Base-by-base conservation (phyloP, 2,329 filamentous ascomycete genomes). In the Botrytis galanthina region DNA sequence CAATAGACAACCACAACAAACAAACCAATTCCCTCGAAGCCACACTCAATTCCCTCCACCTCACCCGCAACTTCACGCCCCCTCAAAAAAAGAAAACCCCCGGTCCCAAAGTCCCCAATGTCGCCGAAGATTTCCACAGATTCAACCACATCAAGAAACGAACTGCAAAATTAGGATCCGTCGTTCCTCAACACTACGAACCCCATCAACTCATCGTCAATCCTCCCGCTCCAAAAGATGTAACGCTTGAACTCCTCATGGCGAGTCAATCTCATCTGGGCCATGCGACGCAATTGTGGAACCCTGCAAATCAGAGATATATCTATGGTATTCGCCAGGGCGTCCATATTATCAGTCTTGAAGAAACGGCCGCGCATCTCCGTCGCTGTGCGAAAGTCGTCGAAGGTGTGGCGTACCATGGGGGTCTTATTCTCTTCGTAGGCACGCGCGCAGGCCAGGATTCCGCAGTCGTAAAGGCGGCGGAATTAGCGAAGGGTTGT, bases 301-400 rank as follows among this genome's bases (percentile, higher is more conserved):
- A 99, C 84, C 95, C 96, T 18, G 91, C 90, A 70, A 99, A 98
- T 84, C 91, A 94, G 76, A 89, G 93, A 77, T 98, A 98, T 84
- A 98, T 99, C 81, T 95, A 93, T 82, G 96, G 96, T 78, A 89
- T 97, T 75, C 88, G 96, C 62, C 89, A 96, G 78, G 94, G 92
- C 26, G 91, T 97, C 75, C 95, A 98, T 84, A 94, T 99, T 81
- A 97, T 99, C 82, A 92, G 92, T 16, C 90, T 98, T 5, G 96
- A 99, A 81, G 88, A 90, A 74, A 98, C 93, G 46, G 94, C 94
- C 22, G 92, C 94, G 26, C 92, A 98, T 83, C 88, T 99, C 72
- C 91, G 95, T n/a, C 91, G 96, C 69, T 95, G 96, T 7, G 94
- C 94, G n/a, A 93, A 95, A 78, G 90, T 99, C 6, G 94, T 98